A percentile compares a stretch with the other conserved stretches of the same genome.
Conservation (phyloP, 2,329 filamentous ascomycete species). For the Cladobotryum mycophilum region DNA sequence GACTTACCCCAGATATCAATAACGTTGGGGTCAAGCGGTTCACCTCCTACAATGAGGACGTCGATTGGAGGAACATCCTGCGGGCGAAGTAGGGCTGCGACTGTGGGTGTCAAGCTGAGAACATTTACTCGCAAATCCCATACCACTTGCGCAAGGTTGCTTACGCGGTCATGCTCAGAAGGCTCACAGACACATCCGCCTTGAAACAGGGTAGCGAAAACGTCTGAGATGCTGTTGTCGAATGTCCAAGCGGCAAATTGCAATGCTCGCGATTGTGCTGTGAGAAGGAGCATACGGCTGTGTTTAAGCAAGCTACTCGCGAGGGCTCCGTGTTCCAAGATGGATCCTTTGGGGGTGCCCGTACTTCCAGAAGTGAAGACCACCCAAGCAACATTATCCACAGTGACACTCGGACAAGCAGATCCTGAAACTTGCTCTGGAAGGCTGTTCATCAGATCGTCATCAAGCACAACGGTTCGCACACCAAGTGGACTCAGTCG, state of each 20-base stretch:
- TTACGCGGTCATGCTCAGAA: conserved; percentile 11
- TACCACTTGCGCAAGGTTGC: conserved; percentile 9
- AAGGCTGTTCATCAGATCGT: not conserved
- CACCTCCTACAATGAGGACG: conserved; percentile 5
- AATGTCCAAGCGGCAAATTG: conserved; percentile 14
- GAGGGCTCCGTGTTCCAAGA: conserved; percentile 10
- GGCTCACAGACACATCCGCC: conserved; percentile 13
- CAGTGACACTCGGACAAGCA: not conserved
- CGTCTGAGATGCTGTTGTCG: conserved; percentile 11
- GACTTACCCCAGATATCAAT: not conserved
- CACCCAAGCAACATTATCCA: conserved; percentile 8
- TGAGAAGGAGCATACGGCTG: not conserved
- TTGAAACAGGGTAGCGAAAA: conserved; percentile 6
- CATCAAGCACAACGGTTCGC: not conserved
- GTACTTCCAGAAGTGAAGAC: conserved; percentile 14
- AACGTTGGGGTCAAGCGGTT: conserved; percentile 1
- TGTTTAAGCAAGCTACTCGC: not conserved
- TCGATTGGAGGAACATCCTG: conserved; percentile 8
- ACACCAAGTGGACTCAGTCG: not conserved
- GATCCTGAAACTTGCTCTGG: not conserved
- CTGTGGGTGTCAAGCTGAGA: conserved; percentile 9
- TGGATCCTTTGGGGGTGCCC: conserved; percentile 2
- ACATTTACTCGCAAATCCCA: conserved; percentile 7
- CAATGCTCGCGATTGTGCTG: not conserved
- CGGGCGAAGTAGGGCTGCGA: conserved; percentile 4